Evolutionary conservation across 164 flowering plant species (phyloP).

Genomic region (Vitis labrusca): DNA sequence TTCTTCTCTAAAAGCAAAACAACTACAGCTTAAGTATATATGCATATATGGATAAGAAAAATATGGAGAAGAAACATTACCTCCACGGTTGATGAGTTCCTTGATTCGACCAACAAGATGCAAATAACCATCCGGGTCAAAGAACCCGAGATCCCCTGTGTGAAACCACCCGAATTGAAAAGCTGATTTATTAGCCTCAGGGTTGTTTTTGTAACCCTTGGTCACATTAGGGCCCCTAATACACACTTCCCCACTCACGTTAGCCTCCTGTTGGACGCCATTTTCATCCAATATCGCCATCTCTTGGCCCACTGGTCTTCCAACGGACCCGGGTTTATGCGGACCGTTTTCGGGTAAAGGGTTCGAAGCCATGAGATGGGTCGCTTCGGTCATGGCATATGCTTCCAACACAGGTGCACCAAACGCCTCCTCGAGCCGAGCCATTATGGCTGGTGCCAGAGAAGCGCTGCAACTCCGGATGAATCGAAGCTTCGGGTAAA

Average conservation of each 20-base stretch:
- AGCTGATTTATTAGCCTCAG: constrained; percentile 66
- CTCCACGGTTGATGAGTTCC: constrained; percentile 98
- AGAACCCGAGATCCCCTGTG: constrained; percentile 82
- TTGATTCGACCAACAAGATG: constrained; percentile 93
- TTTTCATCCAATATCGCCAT: constrained; percentile 71
- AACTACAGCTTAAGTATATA: too few relatives aligned
- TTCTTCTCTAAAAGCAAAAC: too few relatives aligned
- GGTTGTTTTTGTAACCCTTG: constrained; percentile 83
- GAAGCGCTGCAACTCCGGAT: constrained; percentile 91
- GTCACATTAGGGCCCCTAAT: constrained; percentile 87
- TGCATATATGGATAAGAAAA: too few relatives aligned
- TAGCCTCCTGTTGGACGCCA: constrained; percentile 44
- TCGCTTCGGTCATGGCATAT: constrained; percentile 66
- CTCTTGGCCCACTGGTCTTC: constrained; percentile 83
- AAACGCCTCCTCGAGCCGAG: constrained; percentile 74
- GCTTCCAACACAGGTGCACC: constrained; percentile 90
- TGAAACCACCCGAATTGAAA: constrained; percentile 76
- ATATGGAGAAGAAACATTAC: constrained; percentile 27
- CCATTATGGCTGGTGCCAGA: constrained; percentile 66
- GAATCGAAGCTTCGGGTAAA: constrained; percentile 80
- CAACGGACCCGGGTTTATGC: constrained; percentile 89
- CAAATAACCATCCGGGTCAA: constrained; percentile 84
- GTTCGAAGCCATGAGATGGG: constrained; percentile 74
- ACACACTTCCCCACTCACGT: constrained; percentile 80
- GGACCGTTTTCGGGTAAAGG: constrained; percentile 74